Evolutionary conservation across 192 early-diverging fungal genomes (phyloP), one percentile per base, ranked within the genome.

Genomic region (Gigaspora rosea): DNA sequence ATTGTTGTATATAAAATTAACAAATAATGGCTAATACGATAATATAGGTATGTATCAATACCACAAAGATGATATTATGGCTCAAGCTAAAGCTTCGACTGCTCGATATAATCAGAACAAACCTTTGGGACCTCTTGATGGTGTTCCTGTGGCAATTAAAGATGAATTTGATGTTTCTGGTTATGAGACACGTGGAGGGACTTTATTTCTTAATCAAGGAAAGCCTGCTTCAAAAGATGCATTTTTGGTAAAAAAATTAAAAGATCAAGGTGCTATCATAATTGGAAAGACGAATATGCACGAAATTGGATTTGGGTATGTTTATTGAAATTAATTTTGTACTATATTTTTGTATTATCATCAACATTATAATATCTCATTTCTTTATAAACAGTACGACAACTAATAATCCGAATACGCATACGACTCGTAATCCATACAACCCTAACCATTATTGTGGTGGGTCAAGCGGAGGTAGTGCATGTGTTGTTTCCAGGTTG

Each of bases 201-300:
- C 91, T 3, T 71, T 18, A 4, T 92, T 88, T 70, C 80, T 94
- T 66, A 85, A 90, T 76, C 75, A 78, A 72, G 81, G 78, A 8
- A 80, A 80, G 35, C 83, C 80, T 16, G 84, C 88, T 10, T 64
- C 57, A 46, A 47, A 79, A 1, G 91, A 94, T 71, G 88, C 89
- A 10, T 76, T 78, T 18, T 52, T 85, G 10, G 86, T 91, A 1
- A 27, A 81, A 3, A 76, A 82, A 63, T 81, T 94, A 10, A 83
- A 86, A 56, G 79, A 80, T 1, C 81, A 85, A 4, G 92, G 92
- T 32, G 91, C 88, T 0, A 82, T 93, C 68, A 87, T 92, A 72
- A 77, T 90, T 47, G 92, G 92, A 22, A 90, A 91, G 20, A 82
- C 91, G 0, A 84, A 82, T 36, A 95, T 95, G 94, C 87, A 92